Conservation (phyloP, 768 basidiomycete genomes). For the Russula dissimulans region DNA sequence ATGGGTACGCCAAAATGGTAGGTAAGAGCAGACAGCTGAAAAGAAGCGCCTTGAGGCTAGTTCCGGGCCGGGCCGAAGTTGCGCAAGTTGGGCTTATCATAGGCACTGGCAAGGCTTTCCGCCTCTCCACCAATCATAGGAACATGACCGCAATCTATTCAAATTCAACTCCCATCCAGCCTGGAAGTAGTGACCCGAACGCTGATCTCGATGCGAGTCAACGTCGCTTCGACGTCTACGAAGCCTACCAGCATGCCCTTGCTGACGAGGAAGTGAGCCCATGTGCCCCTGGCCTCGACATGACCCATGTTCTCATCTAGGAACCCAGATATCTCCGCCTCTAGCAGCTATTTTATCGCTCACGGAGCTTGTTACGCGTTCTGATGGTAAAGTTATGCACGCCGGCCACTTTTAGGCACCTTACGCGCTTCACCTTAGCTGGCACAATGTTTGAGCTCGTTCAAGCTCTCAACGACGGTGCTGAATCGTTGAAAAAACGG, state of each 20-base stretch:
- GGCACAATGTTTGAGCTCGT: conserved; percentile 92
- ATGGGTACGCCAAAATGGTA: no score
- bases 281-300: neutral
- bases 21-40: no score
- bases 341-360: conserved; percentile 84
- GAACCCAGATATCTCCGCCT: conserved; percentile 60
- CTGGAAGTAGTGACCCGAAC: neutral
- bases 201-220: neutral
- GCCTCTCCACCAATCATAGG: neutral
- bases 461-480: conserved; percentile 69
- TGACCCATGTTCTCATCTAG: conserved; percentile 2
- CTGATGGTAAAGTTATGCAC: conserved; percentile 46
- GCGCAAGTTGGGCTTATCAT: no score
- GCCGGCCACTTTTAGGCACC: neutral
- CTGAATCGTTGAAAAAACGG: conserved; percentile 49
- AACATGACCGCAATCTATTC: conserved; percentile 9
- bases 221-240: conserved; percentile 36
- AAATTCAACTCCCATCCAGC: conserved; percentile 1
- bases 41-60: no score
- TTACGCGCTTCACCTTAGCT: conserved; percentile 35
- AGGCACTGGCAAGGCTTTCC: neutral
- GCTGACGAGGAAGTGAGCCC: conserved; percentile 53
- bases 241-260: conserved; percentile 51
- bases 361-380: conserved; percentile 71
- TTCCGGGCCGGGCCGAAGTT: no score